A percentile compares a stretch with the other conserved stretches of the same genome.
phyloP scores from a whole-genome alignment of 495 filamentous ascomycete genomes.

The Cercophora samala region DNA sequence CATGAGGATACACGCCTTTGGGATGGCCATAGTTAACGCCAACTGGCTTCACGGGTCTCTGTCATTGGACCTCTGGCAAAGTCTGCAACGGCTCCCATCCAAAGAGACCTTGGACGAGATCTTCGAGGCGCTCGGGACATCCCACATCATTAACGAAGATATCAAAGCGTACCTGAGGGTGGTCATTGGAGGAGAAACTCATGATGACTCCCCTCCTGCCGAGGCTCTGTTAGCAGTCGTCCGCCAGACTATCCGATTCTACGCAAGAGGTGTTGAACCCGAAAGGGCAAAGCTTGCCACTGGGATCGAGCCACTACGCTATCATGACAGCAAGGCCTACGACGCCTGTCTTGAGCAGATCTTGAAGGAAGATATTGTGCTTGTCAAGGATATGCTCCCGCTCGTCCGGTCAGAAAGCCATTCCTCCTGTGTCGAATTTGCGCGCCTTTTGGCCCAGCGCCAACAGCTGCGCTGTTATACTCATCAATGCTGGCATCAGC shows the following conservation, averaged over 20 bases:
- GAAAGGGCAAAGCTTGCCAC: conserved; percentile 17
- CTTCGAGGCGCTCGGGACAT: conserved; percentile 15
- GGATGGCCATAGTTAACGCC: conserved; percentile 12
- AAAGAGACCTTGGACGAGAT: conserved; percentile 17
- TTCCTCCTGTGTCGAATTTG: conserved; percentile 17
- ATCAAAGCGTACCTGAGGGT: conserved; percentile 16
- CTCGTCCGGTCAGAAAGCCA: conserved; percentile 13
- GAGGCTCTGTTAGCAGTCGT: conserved; percentile 12
- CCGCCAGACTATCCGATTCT: conserved; percentile 15
- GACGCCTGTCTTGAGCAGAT: conserved; percentile 16
- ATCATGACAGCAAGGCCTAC: conserved; percentile 8
- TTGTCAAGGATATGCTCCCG: conserved; percentile 14
- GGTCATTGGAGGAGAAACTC: conserved; percentile 11
- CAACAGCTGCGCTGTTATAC: conserved; percentile 7
- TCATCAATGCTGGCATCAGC: conserved; percentile 17
- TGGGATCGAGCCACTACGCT: conserved; percentile 8
- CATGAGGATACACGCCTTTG: conserved; percentile 18
- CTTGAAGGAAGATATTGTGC: conserved; percentile 15
- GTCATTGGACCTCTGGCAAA: conserved; percentile 9
- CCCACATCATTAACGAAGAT: background rate
- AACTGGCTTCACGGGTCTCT: conserved; percentile 16
- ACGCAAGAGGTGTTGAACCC: conserved; percentile 8
- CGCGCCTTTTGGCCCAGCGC: conserved; percentile 14
- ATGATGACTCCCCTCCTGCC: conserved; percentile 7
- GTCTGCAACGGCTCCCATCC: conserved; percentile 13